Percentiles rank a stretch among this genome's conserved stretches.
phyloP scores from a whole-genome alignment of 139 green algal genomes.

The Marvania coccoides region DNA sequence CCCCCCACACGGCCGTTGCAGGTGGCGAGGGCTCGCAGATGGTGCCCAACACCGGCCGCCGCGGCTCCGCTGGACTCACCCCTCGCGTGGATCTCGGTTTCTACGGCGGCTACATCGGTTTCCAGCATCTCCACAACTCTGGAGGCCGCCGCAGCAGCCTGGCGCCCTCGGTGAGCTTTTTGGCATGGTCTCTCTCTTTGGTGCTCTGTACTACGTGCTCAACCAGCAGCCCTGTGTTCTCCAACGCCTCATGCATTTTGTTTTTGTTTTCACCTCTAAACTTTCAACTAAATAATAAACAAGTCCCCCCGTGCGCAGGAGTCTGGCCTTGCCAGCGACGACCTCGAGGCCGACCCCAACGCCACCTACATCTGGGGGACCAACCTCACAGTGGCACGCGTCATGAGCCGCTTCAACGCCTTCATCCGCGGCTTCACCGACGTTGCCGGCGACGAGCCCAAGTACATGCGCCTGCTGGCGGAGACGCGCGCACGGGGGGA shows the following conservation, averaged over 20 bases:
- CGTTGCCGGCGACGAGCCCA: slow-evolving; percentile 19
- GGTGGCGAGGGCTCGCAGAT: background rate
- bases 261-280: no score
- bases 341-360: slow-evolving; percentile 28
- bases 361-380: slow-evolving; percentile 85
- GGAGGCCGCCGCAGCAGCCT: slow-evolving; percentile 15
- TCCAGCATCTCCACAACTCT: background rate
- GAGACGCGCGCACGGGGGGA: slow-evolving; percentile 30
- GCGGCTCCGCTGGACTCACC: slow-evolving; percentile 4
- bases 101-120: slow-evolving; percentile 25
- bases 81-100: background rate
- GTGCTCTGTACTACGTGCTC: no score
- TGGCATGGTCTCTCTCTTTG: no score
- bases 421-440: slow-evolving; percentile 62
- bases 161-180: slow-evolving; percentile 7
- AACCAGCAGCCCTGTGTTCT: no score
- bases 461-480: slow-evolving; percentile 44
- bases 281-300: no score
- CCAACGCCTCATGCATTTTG: no score
- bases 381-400: slow-evolving; percentile 49
- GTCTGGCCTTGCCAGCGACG: slow-evolving; percentile 14
- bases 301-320: no score
- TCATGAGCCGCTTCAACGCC: slow-evolving; percentile 45
- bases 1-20: background rate
- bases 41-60: background rate